A percentile compares a stretch with the other conserved stretches of the same genome.
phyloP scores from a whole-genome alignment of 2,329 filamentous ascomycete species.

The Colletotrichum ledebouriae region DNA sequence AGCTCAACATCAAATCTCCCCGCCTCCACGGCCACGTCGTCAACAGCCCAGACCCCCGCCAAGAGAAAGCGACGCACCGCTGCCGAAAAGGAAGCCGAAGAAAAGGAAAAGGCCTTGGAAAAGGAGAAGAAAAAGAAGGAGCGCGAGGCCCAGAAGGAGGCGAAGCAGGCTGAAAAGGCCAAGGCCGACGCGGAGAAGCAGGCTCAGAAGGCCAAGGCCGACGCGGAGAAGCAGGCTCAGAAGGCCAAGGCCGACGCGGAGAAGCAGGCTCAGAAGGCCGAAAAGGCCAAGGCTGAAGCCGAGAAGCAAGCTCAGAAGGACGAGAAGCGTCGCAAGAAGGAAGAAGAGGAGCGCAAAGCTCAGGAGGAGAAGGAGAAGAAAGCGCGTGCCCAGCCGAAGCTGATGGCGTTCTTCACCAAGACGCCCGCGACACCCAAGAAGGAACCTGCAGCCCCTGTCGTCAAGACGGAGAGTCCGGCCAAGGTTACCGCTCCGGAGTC shows the following conservation, averaged over 20 bases:
- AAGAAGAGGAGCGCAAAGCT: conserved; percentile 58
- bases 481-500: conserved; percentile 4
- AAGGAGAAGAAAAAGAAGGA: conserved; percentile 47
- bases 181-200: conserved; percentile 52
- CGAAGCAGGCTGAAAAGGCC: conserved; percentile 53
- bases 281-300: conserved; percentile 48
- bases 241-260: conserved; percentile 52
- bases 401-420: conserved; percentile 63
- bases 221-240: conserved; percentile 52
- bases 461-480: conserved; percentile 30
- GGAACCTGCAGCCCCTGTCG: conserved; percentile 2
- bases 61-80: conserved; percentile 61
- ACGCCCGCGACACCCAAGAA: conserved; percentile 55
- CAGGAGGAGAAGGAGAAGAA: conserved; percentile 64
- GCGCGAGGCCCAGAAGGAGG: conserved; percentile 50
- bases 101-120: conserved; percentile 48
- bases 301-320: conserved; percentile 54
- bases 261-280: conserved; percentile 51
- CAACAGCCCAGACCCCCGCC: conserved; percentile 47
- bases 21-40: conserved; percentile 25
- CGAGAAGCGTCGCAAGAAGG: conserved; percentile 64
- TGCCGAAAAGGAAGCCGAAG: conserved; percentile 55
- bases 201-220: conserved; percentile 48
- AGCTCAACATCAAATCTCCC: conserved; percentile 24
- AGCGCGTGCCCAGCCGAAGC: conserved; percentile 61